Evolutionary conservation across 345 rosid species (phyloP), one percentile per base, ranked within the genome.

Genomic region (Citrus mangshanensis): DNA sequence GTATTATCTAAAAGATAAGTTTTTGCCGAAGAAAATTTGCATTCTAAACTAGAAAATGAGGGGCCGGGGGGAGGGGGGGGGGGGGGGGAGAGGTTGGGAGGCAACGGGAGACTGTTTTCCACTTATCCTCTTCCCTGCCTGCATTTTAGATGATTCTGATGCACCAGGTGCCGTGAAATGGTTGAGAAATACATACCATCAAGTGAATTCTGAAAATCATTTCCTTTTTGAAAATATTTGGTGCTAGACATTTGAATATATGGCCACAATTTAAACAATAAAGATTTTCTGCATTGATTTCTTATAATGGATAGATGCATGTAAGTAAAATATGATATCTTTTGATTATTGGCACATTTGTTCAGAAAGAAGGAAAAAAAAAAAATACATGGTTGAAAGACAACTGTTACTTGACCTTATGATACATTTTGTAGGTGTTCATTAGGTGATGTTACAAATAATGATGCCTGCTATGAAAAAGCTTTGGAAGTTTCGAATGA

Each of bases 61-160:
- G 42, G 10, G 42, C 2, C 37, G 1, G 35, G 1, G 1, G 5
- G 0, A 2, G 40, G 40, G 40, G 40, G 40, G 42, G 38, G 9
- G 10, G 0, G 9, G 40, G 42, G 10, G 13, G 0, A 2, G 46
- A n/a, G n/a, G n/a, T n/a, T n/a, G n/a, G n/a, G n/a, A n/a, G n/a
- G n/a, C 46, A 62, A 0, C 4, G 0, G 0, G 37, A 13, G 35
- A 13, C 35, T 62, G 19, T 16, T 4, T 62, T 25, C 18, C 18
- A 62, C 67, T 28, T 63, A 13, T 63, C 28, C 28, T 27, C 28
- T 27, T 27, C 1, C 30, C 30, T 28, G 34, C 4, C 65, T 16
- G 34, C 34, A 62, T 62, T 30, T 62, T 27, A 25, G 66, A 18
- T 62, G 67, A 7, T 28, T 62, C 67, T 27, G 35, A 8, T 28